Percentiles rank a stretch among this genome's conserved stretches.
Evolutionary conservation across 805 yeast species (phyloP).

Genomic region (Lachancea fermentati): DNA sequence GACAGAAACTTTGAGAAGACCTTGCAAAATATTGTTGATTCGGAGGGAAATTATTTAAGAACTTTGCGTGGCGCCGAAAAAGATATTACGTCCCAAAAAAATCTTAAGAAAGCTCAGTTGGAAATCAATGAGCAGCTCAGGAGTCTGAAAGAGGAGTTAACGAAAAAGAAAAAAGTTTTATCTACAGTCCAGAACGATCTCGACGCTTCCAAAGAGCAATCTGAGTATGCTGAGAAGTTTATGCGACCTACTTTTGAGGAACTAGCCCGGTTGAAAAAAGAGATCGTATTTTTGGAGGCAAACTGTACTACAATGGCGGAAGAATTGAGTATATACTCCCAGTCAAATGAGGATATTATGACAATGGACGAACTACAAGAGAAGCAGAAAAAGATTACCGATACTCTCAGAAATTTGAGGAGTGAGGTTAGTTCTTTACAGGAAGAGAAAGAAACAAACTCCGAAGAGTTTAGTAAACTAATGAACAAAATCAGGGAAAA

Average conservation of each 20-base stretch:
- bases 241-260: conserved; percentile 30
- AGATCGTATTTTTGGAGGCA: conserved; percentile 16
- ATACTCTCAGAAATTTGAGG: conserved; percentile 19
- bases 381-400: conserved; percentile 19
- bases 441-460: conserved; percentile 20
- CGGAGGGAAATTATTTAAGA: conserved; percentile 30
- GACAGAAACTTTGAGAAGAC: conserved; percentile 31
- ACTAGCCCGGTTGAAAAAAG: conserved; percentile 23
- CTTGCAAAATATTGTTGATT: conserved; percentile 31
- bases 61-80: conserved; percentile 19
- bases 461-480: conserved; percentile 18
- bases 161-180: conserved; percentile 15
- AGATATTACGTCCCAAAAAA: conserved; percentile 17
- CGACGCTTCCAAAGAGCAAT: conserved; percentile 14
- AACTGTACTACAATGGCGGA: conserved; percentile 22
- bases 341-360: conserved; percentile 17
- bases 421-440: conserved; percentile 22
- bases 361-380: conserved; percentile 26
- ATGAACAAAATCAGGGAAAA: conserved; percentile 21
- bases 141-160: not conserved
- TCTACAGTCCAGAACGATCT: conserved; percentile 28
- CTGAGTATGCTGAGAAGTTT: conserved; percentile 16
- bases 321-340: conserved; percentile 22
- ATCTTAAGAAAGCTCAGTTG: conserved; percentile 7
- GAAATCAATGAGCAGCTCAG: conserved; percentile 10